phyloP scores from a whole-genome alignment of 192 early-diverging fungal species.

The Lobosporangium transversale region DNA sequence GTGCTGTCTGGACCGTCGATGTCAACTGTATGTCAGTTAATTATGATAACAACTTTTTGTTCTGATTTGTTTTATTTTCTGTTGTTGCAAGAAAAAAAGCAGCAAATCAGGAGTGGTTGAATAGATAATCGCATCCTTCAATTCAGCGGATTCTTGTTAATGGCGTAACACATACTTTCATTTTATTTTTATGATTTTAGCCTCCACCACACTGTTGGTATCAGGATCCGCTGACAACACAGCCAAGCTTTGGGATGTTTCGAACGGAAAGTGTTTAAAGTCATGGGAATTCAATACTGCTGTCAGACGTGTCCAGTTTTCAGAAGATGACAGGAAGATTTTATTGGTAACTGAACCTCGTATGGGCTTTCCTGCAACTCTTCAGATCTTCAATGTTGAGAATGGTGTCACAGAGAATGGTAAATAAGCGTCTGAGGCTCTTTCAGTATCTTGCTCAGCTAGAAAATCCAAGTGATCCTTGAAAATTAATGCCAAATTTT shows the following conservation, averaged over 20 bases:
- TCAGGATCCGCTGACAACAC: constrained; percentile 95
- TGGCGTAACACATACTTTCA: too few species aligned
- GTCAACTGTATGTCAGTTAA: constrained; percentile 74
- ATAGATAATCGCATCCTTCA: too few species aligned
- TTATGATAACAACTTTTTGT: neutral
- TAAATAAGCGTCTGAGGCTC: constrained; percentile 38
- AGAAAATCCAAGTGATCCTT: too few species aligned
- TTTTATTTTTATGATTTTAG: too few species aligned
- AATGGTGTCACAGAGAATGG: constrained; percentile 65
- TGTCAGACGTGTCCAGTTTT: constrained; percentile 91
- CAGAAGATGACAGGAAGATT: constrained; percentile 87
- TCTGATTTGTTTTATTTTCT: neutral
- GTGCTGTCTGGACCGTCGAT: constrained; percentile 95
- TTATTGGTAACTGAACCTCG: constrained; percentile 95
- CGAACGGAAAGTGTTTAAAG: constrained; percentile 90
- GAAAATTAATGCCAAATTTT: too few species aligned
- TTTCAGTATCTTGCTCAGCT: neutral
- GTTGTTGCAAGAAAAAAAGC: too few species aligned
- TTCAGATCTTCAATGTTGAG: constrained; percentile 85
- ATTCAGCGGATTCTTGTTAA: too few species aligned
- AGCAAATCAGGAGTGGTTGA: too few species aligned
- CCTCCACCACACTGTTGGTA: constrained; percentile 76
- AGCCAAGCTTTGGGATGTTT: constrained; percentile 91
- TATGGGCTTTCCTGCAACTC: constrained; percentile 91
- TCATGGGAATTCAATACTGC: constrained; percentile 92